Evolutionary conservation across 2,329 filamentous ascomycete genomes (phyloP).

Genomic region (Anthostomella pinea): DNA sequence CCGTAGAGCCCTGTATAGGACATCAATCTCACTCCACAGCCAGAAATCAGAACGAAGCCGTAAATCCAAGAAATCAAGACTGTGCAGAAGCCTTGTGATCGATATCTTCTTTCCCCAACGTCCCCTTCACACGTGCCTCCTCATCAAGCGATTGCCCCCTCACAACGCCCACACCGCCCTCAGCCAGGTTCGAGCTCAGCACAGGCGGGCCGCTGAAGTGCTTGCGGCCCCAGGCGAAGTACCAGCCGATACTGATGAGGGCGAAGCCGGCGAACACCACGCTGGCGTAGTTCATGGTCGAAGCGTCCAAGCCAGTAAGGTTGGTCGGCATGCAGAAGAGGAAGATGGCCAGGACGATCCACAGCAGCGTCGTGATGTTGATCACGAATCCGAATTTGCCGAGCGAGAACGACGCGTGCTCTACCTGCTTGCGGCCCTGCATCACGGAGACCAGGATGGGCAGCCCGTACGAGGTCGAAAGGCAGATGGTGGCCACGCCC

Average conservation of each 20-base stretch:
- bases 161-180: conserved; percentile 20
- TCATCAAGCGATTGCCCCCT: conserved; percentile 21
- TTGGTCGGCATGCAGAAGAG: conserved; percentile 74
- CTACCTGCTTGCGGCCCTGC: conserved; percentile 63
- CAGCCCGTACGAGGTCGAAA: conserved; percentile 71
- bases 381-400: conserved; percentile 66
- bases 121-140: too few species aligned
- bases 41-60: too few species aligned
- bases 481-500: conserved; percentile 75
- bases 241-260: conserved; percentile 58
- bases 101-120: too few species aligned
- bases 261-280: conserved; percentile 65
- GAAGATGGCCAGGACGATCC: conserved; percentile 68
- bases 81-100: too few species aligned
- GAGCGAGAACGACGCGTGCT: conserved; percentile 64
- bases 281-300: conserved; percentile 64
- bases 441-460: conserved; percentile 71
- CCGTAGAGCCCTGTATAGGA: too few species aligned
- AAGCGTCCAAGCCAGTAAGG: conserved; percentile 50
- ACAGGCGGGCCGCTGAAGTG: conserved; percentile 59
- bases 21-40: too few species aligned
- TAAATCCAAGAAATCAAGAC: too few species aligned
- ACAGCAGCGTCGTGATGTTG: conserved; percentile 65
- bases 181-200: conserved; percentile 23
- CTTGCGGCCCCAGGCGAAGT: conserved; percentile 60